phyloP scores from a whole-genome alignment of 257 asterid genomes.

The Jacaranda copaia region DNA sequence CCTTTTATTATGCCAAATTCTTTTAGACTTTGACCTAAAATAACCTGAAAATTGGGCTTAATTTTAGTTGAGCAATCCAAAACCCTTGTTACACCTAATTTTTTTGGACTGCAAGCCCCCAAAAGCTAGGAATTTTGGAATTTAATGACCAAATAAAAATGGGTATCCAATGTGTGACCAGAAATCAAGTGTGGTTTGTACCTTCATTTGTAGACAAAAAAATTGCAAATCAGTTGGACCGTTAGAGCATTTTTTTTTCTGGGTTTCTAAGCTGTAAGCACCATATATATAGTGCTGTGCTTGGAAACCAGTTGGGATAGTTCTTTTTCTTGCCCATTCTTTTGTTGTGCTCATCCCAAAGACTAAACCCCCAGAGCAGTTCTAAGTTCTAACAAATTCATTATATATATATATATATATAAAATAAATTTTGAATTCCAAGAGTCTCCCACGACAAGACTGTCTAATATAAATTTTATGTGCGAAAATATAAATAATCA shows the following conservation, averaged over 20 bases:
- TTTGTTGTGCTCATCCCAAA: background rate
- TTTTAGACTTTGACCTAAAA: no score
- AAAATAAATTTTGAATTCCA: no score
- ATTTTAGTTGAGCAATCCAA: no score
- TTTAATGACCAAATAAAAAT: background rate
- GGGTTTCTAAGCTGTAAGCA: constrained; percentile 24
- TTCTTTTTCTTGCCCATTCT: background rate
- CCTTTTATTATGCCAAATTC: no score
- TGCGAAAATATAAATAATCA: no score
- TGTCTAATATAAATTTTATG: no score
- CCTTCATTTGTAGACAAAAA: background rate
- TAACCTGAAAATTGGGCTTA: no score
- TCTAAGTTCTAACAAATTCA: background rate
- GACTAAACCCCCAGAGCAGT: background rate
- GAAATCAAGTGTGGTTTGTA: background rate
- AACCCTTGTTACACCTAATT: no score
- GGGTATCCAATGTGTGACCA: constrained; percentile 13
- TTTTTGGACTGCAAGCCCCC: no score
- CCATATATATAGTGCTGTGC: constrained; percentile 22
- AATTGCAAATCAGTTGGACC: background rate
- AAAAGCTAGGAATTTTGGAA: no score
- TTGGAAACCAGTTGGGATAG: constrained; percentile 1
- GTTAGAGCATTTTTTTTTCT: constrained; percentile 5
- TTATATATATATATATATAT: no score
- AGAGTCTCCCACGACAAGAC: no score